phyloP scores from a whole-genome alignment of 139 green algal genomes.

The Micractinium sp. region DNA sequence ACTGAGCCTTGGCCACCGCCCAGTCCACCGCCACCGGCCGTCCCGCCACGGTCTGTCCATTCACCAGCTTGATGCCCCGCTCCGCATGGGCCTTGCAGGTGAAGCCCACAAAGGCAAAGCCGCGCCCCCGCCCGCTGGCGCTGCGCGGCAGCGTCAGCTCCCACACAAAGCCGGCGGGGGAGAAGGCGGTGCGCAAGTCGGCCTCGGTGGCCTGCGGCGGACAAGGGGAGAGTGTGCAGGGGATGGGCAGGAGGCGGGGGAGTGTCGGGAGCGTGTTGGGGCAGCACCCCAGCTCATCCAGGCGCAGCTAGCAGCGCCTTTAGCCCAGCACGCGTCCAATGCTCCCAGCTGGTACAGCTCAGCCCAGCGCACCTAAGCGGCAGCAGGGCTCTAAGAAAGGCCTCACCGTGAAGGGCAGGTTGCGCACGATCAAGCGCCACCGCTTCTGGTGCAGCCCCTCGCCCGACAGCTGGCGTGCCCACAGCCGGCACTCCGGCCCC shows the following conservation, averaged over 20 bases:
- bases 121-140: constrained; percentile 64
- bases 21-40: constrained; percentile 90
- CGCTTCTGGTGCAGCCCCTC: constrained; percentile 88
- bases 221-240: neutral
- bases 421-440: constrained; percentile 93
- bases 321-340: neutral
- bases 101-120: constrained; percentile 94
- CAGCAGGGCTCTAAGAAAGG: no score
- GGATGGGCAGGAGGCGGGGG: neutral
- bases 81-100: constrained; percentile 75
- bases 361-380: neutral
- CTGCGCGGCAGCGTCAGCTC: constrained; percentile 72
- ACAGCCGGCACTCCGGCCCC: constrained; percentile 22
- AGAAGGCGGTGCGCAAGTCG: constrained; percentile 54
- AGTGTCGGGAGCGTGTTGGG: neutral
- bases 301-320: neutral
- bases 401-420: constrained; percentile 85
- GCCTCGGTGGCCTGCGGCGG: constrained; percentile 61
- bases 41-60: constrained; percentile 73
- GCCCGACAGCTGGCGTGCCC: constrained; percentile 74
- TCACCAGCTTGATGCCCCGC: constrained; percentile 79
- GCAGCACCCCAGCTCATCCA: neutral
- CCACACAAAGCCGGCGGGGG: constrained; percentile 76
- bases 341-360: neutral
- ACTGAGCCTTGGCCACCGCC: constrained; percentile 86